Evolutionary conservation across 306 rosid species (phyloP), one percentile per base, ranked within the genome.

Genomic region (Quercus glauca): DNA sequence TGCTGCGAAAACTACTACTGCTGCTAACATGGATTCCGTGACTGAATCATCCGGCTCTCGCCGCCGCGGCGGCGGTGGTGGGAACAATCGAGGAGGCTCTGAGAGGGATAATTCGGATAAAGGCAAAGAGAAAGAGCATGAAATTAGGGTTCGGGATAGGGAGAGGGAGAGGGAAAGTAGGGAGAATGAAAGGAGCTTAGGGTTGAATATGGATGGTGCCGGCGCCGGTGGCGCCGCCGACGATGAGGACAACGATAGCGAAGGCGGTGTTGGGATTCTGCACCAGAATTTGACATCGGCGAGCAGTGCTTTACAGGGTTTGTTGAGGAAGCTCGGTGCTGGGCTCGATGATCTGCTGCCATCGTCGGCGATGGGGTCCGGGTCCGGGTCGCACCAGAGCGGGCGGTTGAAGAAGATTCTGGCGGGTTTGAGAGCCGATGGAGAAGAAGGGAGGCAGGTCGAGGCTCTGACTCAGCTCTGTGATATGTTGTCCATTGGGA

Each of bases 301-400:
- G 0, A 96, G 99, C 19, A 96, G 98, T 76, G 99, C 99, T n/a
- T 94, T 96, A 15, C 99, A 96, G 72, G 99, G 99, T 43, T 92
- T 96, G 75, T 91, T 96, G 37, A 72, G 96, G 79, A 96, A 96
- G 78, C 93, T 96, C 14, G 99, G 99, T 23, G 99, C 98, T 0
- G 99, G 99, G n/a, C 75, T 96, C 69, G 99, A 96, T 75, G 99
- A 96, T 85, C 82, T 96, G 55, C 91, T 96, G 20, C 99, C 99
- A 0, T 85, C 98, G 0, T 85, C 98, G 5, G 98, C 88, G 0
- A 91, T 93, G 83, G 97, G 92, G 13, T 89, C 97, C 1, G 89
- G 89, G 0, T 90, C 99, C 1, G 79, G 92, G 0, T 96, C 97
- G 5, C 98, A 96, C 76, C 99, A 96, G 89, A 93, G 90, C 23